phyloP scores from a whole-genome alignment of 305 asterid species.

The Solanum hybrid region DNA sequence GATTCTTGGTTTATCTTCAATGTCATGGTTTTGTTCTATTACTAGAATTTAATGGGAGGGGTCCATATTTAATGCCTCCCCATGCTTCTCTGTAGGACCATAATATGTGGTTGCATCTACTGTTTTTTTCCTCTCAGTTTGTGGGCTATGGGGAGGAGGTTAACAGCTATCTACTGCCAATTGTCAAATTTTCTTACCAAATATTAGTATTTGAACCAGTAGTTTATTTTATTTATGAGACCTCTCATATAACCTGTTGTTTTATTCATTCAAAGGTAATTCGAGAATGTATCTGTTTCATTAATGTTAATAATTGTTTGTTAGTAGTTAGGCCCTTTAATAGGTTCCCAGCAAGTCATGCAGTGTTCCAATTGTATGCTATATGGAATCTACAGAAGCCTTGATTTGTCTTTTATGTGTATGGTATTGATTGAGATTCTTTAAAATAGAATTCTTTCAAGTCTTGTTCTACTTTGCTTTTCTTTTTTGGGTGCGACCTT shows the following conservation, averaged over 20 bases:
- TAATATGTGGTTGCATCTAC: constrained; percentile 40
- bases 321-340: not conserved
- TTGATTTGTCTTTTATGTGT: not conserved
- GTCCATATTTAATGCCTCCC: constrained; percentile 41
- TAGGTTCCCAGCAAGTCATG: not conserved
- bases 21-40: constrained; percentile 35
- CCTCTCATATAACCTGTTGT: not conserved
- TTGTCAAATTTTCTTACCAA: constrained; percentile 4
- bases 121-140: constrained; percentile 19
- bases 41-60: constrained; percentile 29
- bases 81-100: constrained; percentile 46
- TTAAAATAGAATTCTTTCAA: not conserved
- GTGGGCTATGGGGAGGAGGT: constrained; percentile 3
- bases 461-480: not conserved
- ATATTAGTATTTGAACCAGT: constrained; percentile 1
- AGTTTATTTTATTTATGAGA: not conserved
- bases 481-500: not conserved
- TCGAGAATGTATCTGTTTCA: not conserved
- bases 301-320: not conserved
- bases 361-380: not conserved
- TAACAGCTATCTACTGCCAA: constrained; percentile 7
- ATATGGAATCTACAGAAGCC: not conserved
- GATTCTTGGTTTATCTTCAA: constrained; percentile 19
- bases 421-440: not conserved
- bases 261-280: constrained; percentile 7